Percentiles rank a stretch among this genome's conserved stretches.
Evolutionary conservation across 2,329 filamentous ascomycete species (phyloP).

Genomic region (Chaetothyriales sp.): DNA sequence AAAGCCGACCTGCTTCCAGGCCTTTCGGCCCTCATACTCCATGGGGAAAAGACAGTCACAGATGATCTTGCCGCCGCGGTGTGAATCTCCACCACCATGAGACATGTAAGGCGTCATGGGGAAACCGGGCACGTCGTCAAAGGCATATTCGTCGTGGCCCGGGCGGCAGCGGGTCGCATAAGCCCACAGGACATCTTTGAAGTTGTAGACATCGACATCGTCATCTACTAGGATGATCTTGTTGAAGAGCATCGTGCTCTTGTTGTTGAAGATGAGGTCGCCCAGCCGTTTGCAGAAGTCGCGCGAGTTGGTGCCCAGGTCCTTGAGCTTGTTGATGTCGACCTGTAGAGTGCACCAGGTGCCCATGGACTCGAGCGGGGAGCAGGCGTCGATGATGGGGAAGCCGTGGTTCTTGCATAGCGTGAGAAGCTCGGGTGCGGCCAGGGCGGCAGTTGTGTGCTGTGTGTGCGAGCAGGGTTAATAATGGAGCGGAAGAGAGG

Average conservation of each 20-base stretch:
- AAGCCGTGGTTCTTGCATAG: slow-evolving; percentile 25
- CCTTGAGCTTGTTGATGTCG: slow-evolving; percentile 41
- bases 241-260: slow-evolving; percentile 30
- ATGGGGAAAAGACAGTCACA: slow-evolving; percentile 29
- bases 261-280: slow-evolving; percentile 39
- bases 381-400: slow-evolving; percentile 31
- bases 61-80: slow-evolving; percentile 32
- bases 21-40: slow-evolving; percentile 28
- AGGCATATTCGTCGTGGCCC: slow-evolving; percentile 30
- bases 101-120: slow-evolving; percentile 34
- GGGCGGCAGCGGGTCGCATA: slow-evolving; percentile 35
- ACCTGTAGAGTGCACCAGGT: slow-evolving; percentile 40
- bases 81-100: slow-evolving; percentile 24
- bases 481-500: not conserved
- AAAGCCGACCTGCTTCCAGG: slow-evolving; percentile 23
- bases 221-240: slow-evolving; percentile 33
- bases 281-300: slow-evolving; percentile 30
- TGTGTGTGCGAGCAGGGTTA: slow-evolving; percentile 16
- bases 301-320: slow-evolving; percentile 35
- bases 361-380: slow-evolving; percentile 33
- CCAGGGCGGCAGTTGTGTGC: slow-evolving; percentile 29
- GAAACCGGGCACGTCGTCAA: slow-evolving; percentile 31
- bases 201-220: slow-evolving; percentile 35
- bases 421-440: slow-evolving; percentile 29
- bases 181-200: slow-evolving; percentile 34